Conservation (phyloP, 129 eudicot species). For the Lonicera japonica region DNA sequence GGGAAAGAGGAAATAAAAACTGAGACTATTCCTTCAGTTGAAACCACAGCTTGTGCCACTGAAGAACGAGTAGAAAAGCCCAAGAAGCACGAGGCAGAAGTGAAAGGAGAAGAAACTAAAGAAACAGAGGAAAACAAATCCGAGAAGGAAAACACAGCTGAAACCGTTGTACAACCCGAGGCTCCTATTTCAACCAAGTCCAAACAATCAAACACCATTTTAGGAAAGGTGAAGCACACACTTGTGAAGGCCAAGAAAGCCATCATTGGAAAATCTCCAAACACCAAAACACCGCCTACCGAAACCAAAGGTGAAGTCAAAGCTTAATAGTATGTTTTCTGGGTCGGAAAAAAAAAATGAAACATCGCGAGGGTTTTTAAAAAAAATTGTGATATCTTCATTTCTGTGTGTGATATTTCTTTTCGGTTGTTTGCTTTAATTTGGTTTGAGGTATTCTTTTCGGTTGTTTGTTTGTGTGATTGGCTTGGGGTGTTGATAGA, state of each 20-base stretch:
- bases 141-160: constrained; percentile 25
- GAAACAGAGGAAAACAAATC: constrained; percentile 17
- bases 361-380: too few species aligned
- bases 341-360: too few species aligned
- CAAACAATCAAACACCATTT: constrained; percentile 52
- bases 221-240: constrained; percentile 81
- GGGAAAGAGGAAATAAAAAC: constrained; percentile 4
- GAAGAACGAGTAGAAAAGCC: constrained; percentile 26
- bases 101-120: constrained; percentile 18
- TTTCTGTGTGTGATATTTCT: constrained; percentile 13
- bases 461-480: constrained; percentile 6
- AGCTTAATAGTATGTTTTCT: background rate
- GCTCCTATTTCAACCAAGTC: constrained; percentile 32
- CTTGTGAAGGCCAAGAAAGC: constrained; percentile 94
- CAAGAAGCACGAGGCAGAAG: constrained; percentile 22
- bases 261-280: constrained; percentile 58
- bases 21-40: constrained; percentile 11
- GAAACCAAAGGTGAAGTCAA: constrained; percentile 23
- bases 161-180: too few species aligned
- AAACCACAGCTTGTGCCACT: constrained; percentile 7
- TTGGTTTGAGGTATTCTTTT: constrained; percentile 4
- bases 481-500: constrained; percentile 18
- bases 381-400: background rate
- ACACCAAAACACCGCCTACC: constrained; percentile 33
- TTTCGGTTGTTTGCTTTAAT: constrained; percentile 3